phyloP scores from a whole-genome alignment of 345 rosid genomes.

The Eucalyptus leucophloia region DNA sequence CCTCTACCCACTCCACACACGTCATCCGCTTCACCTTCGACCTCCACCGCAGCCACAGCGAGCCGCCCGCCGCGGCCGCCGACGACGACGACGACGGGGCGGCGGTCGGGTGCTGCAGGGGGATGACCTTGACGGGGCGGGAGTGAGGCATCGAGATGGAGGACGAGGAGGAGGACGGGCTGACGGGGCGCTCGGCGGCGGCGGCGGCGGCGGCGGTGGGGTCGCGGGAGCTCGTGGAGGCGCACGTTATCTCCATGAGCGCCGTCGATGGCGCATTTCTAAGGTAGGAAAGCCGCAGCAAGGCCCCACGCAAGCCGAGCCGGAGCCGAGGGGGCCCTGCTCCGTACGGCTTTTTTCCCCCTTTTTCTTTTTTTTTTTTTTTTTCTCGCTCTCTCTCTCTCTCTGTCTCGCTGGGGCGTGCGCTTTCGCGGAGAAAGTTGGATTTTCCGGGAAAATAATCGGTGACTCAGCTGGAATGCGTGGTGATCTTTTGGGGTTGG shows the following conservation, averaged over 20 bases:
- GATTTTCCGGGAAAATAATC: background rate
- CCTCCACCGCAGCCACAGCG: conserved; percentile 25
- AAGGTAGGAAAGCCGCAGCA: background rate
- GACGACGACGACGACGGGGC: conserved; percentile 12
- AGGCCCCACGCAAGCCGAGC: background rate
- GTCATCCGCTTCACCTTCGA: conserved; percentile 42
- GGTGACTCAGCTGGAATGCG: background rate
- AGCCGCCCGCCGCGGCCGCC: background rate
- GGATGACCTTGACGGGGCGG: conserved; percentile 71
- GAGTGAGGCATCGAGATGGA: conserved; percentile 21
- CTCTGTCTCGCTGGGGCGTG: background rate
- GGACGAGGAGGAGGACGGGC: background rate
- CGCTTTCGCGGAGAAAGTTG: background rate
- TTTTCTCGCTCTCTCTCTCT: background rate
- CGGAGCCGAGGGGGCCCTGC: background rate
- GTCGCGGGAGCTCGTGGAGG: conserved; percentile 38
- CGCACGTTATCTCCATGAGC: conserved; percentile 48
- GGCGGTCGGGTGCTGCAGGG: conserved; percentile 57
- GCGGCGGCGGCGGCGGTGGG: background rate
- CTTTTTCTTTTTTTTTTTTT: rapidly evolving
- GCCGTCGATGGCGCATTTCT: background rate
- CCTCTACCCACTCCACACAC: conserved; percentile 43
- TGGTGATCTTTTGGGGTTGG: background rate
- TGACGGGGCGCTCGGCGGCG: background rate
- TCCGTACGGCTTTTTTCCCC: background rate